Base-by-base conservation (phyloP, 805 yeast species). In the Spathaspora hagerdaliae region DNA sequence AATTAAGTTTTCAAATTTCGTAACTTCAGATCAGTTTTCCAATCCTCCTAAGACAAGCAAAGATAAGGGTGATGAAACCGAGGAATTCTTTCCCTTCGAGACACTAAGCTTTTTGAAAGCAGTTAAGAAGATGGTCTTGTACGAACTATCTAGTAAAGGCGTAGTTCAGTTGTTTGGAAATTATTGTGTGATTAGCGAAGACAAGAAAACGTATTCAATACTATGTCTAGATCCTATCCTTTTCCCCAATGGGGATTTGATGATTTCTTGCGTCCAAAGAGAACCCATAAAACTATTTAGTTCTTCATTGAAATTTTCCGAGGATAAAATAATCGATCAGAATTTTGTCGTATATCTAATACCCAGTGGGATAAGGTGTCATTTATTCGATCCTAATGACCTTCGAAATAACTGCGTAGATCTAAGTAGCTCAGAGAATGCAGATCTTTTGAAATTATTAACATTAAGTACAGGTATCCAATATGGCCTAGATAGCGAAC, bases 291-390 rank as follows among this genome's bases (percentile, higher is more conserved):
- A 50, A n/a, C 51, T 71, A 11, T 69, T 59, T 48, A 56, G 56
- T 27, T 56, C 73, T 0, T 42, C 48, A 5, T 45, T 62, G 4
- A 26, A 7, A 35, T 65, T 14, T 43, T 49, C 19, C 29, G 45
- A 13, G 7, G 45, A 40, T 6, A 46, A 45, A 6, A 12, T 38
- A 2, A 42, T 38, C 1, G 61, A 56, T 24, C 38, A 39, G 11
- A 49, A 60, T 42, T 71, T 62, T 47, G 69, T 63, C 36, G 61
- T 71, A 5, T 72, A 71, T 45, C 55, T 72, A 32, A 53, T 68
- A 2, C 77, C 77, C 3, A 65, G 71, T 15, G 76, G 75, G 2
- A 61, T 72, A 27, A 56, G 77, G 43, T 71, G 75, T 40, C 77
- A 71, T 51, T 55, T 72, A 39, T 69, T 58, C 46, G 73, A 71